Evolutionary conservation across 129 eudicot genomes (phyloP).

Genomic region (Calendula officinalis): DNA sequence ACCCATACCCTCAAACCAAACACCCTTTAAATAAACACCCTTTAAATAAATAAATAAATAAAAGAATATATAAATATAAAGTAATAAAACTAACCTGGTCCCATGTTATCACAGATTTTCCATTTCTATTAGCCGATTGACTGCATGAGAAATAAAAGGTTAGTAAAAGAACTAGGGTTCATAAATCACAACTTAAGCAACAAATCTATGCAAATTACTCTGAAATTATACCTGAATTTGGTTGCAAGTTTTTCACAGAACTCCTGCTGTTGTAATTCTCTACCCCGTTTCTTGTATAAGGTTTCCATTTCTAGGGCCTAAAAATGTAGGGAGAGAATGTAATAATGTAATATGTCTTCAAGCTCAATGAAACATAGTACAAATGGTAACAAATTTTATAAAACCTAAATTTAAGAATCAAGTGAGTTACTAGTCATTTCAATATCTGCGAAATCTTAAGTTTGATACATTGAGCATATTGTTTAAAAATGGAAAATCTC

Average conservation of each 20-base stretch:
- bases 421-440: background rate
- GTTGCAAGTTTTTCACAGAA: conserved; percentile 64
- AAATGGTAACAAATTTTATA: too few species aligned
- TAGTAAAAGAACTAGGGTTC: too few species aligned
- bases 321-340: conserved; percentile 7
- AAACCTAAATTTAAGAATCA: background rate
- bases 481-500: background rate
- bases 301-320: conserved; percentile 66
- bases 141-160: conserved; percentile 17
- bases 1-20: conserved; percentile 6
- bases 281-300: conserved; percentile 42
- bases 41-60: background rate
- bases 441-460: background rate
- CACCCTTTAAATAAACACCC: background rate
- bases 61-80: background rate
- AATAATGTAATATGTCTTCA: background rate
- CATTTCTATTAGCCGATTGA: conserved; percentile 31
- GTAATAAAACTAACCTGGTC: conserved; percentile 32
- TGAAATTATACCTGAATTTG: conserved; percentile 53
- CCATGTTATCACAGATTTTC: conserved; percentile 26
- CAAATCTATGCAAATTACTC: background rate
- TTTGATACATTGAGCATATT: conserved; percentile 1
- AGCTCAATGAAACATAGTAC: background rate
- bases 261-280: conserved; percentile 38
- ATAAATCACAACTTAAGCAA: conserved; percentile 4